Evolutionary conservation across 306 rosid species (phyloP), one percentile per base, ranked within the genome.

Genomic region (Cicer chorassanicum): DNA sequence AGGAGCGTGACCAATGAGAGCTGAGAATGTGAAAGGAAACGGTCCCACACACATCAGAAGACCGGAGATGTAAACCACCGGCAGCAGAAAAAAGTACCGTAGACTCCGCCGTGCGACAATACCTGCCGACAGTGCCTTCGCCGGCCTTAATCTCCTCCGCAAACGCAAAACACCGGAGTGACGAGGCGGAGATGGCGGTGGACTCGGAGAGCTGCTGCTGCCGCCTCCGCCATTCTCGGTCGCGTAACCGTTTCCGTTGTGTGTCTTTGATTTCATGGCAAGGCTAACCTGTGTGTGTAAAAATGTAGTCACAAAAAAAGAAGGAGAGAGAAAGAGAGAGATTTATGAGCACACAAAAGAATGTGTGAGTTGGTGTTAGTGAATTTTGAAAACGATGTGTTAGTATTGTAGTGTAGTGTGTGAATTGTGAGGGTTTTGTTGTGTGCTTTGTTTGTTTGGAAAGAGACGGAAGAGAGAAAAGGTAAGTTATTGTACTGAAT

Each of bases 1-100:
- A 49, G 88, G 75, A n/a, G 89, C 50, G 21, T 71, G 85, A 39
- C 93, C 89, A 66, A 88, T 66, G 54, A 93, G 84, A 12, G 85
- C 65, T 19, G 90, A 91, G 86, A 67, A 67, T 9, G 57, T 24
- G 41, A 70, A 70, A 5, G 75, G 75, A n/a, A 92, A 90, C 1
- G 99, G 93, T 6, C 91, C 99, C 19, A 92, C 93, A 9, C 93
- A 95, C 96, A 95, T 86, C 70, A 95, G 68, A 42, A 95, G 60
- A 9, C 98, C 99, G 8, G 96, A 89, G 80, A 89, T 81, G 75
- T 95, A 95, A 1, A 95, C 85, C 56, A 92, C 39, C 15, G 99
- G 89, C 4, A 95, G 88, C 24, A 95, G 66, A 69, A 95, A 82
- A 73, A 95, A 72, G 74, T 87, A 86, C 15, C 98, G 91, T 61